Base-by-base conservation (phyloP, 495 filamentous ascomycete species). In the Penicillium subrubescens region DNA sequence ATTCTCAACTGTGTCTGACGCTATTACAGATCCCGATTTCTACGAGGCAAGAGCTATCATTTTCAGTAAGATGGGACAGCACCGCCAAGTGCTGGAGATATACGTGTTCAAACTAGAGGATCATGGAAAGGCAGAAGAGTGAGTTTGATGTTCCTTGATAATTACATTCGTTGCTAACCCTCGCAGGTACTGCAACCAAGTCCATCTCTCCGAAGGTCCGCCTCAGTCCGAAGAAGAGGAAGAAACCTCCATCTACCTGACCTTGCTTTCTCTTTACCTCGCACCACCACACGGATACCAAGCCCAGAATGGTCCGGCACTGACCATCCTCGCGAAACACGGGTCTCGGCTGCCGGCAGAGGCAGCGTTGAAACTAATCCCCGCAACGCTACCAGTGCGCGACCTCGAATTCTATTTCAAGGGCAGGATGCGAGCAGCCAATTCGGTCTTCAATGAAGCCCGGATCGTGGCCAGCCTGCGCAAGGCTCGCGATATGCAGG, bases 71-170 rank as follows among this genome's bases (percentile, higher is more conserved):
- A 96, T 99, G 92, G 93, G 91, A 10, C 90, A 93, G 62, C 94
- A 99, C 77, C 90, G 92, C 72, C 92, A 97, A 73, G 94, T 96
- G 0, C 77, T 99, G 23, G 90, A 94, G 74, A 96, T 98, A 27
- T 99, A 97, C 72, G 94, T 98, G 14, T 99, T 97, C 79, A 94
- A 94, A 69, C 83, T 99, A 61, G 77, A 90, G 61, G 90, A 95
- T 72, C 92, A 92, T 63, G 82, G 79, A 4, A 98, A 97, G 73
- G 96, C 95, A 52, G 95, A 99, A 85, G 92, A 96, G 90, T 96
- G 51, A 67, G 66, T 71, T 56, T 19, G 11, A 14, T 17, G 21
- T 15, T 34, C 3, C 17, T 12, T 37, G 23, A 6, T 19, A 14
- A 3, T 15, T 21, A 21, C 29, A 27, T 6, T 27, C 25, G 21